Conservation (phyloP, 352 stramenopile species). For the Phytopythium boreale region DNA sequence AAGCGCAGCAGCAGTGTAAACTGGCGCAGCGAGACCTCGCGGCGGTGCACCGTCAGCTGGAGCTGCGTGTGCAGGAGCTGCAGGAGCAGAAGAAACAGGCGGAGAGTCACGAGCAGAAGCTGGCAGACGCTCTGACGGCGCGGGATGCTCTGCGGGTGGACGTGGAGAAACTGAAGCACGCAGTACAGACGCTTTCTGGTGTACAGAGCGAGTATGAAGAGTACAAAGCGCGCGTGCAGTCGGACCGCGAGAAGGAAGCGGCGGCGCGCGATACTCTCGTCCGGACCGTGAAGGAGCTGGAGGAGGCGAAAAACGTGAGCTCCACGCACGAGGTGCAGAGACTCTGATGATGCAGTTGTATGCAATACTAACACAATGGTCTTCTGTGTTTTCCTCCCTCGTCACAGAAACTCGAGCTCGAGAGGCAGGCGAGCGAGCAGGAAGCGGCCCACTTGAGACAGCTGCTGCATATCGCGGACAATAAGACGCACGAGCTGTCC, state of each 20-base stretch:
- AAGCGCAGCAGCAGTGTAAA: constrained; percentile 40
- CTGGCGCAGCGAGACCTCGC: constrained; percentile 39
- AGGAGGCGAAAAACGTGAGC: constrained; percentile 29
- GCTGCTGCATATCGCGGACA: constrained; percentile 42
- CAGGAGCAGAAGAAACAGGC: constrained; percentile 35
- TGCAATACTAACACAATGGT: background rate
- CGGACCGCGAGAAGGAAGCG: constrained; percentile 23
- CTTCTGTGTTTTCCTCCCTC: background rate
- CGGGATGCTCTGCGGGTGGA: constrained; percentile 31
- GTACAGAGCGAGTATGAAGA: constrained; percentile 39
- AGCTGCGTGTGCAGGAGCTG: constrained; percentile 38
- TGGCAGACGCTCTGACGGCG: constrained; percentile 28
- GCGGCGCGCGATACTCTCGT: constrained; percentile 11
- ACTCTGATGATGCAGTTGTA: background rate
- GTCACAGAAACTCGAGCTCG: constrained; percentile 43
- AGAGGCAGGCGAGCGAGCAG: constrained; percentile 47
- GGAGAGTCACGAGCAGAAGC: constrained; percentile 16
- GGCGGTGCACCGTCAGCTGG: constrained; percentile 36
- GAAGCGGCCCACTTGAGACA: constrained; percentile 54
- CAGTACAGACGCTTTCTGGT: constrained; percentile 25
- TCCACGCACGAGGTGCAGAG: constrained; percentile 2
- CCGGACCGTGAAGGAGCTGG: constrained; percentile 30
- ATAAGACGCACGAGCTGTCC: constrained; percentile 40
- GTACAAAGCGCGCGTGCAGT: constrained; percentile 28
- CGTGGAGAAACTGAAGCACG: constrained; percentile 27